Percentiles rank a stretch among this genome's conserved stretches.
Conservation (phyloP, 2,329 filamentous ascomycete species). For the Aspergillus aculeatinus region DNA sequence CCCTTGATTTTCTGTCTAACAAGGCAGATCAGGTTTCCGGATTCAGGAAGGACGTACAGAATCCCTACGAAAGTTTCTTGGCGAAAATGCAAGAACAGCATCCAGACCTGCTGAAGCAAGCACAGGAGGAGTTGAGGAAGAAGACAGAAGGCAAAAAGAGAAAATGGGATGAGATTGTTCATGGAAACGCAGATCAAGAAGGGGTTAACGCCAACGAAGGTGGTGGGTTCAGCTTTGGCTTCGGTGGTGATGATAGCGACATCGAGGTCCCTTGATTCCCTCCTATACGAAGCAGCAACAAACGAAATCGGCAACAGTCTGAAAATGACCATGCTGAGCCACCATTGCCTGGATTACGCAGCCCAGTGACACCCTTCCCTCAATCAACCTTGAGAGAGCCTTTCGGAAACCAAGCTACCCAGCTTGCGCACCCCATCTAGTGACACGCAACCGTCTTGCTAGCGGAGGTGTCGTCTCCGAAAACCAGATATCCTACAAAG, state of each 20-base stretch:
- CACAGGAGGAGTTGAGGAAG: conserved; percentile 63
- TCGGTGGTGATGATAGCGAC: conserved; percentile 58
- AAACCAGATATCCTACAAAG: conserved; percentile 81
- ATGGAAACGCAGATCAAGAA: conserved; percentile 48
- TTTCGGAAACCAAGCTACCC: background rate
- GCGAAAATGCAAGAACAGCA: conserved; percentile 62
- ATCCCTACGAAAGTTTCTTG: conserved; percentile 75
- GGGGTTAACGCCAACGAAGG: conserved; percentile 24
- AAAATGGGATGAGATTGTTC: conserved; percentile 81
- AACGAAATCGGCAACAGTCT: conserved; percentile 1
- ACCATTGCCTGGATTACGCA: background rate
- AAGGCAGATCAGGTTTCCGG: conserved; percentile 85
- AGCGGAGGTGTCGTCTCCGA: conserved; percentile 67
- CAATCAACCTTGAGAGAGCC: background rate
- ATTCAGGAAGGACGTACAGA: conserved; percentile 68
- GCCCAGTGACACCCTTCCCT: background rate
- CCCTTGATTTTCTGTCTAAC: conserved; percentile 76
- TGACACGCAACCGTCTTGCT: conserved; percentile 92
- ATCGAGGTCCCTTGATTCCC: conserved; percentile 47
- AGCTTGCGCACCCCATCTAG: conserved; percentile 45
- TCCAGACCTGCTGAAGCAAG: conserved; percentile 67
- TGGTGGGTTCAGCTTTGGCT: conserved; percentile 64
- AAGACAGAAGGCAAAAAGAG: conserved; percentile 67
- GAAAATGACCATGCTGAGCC: conserved; percentile 3
- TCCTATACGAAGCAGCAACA: background rate